phyloP scores from a whole-genome alignment of 768 basidiomycete genomes.

The Crassisporium funariophilum region DNA sequence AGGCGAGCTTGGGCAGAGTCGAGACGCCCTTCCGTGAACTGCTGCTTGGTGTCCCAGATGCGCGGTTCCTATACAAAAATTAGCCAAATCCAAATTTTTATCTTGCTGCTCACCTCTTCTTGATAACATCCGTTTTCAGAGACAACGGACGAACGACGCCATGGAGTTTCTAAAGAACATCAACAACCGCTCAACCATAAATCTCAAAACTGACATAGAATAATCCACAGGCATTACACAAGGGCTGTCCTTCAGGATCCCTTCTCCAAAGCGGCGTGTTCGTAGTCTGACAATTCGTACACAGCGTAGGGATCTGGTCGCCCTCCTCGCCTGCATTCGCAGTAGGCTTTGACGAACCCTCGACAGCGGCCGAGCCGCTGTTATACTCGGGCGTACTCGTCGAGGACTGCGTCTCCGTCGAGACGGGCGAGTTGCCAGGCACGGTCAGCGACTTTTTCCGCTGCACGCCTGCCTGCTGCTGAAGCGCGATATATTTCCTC shows the following conservation, averaged over 20 bases:
- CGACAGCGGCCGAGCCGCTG: conserved; percentile 13
- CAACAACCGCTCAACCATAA: conserved; percentile 10
- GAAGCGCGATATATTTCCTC: conserved; percentile 69
- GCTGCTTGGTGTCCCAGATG: conserved; percentile 71
- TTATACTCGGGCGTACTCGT: conserved; percentile 69
- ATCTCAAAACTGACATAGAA: conserved; percentile 71
- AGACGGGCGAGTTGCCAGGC: conserved; percentile 29
- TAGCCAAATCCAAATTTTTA: conserved; percentile 3
- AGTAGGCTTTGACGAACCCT: conserved; percentile 20
- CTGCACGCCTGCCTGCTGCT: conserved; percentile 56
- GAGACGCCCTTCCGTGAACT: conserved; percentile 65
- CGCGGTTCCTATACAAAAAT: conserved; percentile 62
- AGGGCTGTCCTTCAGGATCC: conserved; percentile 89
- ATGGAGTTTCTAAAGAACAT: conserved; percentile 77
- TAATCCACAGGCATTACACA: conserved; percentile 94
- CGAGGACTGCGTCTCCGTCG: conserved; percentile 50
- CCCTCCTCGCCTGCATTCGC: conserved; percentile 61
- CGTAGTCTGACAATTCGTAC: conserved; percentile 94
- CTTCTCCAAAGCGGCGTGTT: conserved; percentile 93
- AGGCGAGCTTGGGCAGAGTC: conserved; percentile 72
- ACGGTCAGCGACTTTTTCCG: conserved; percentile 50
- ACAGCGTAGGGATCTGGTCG: conserved; percentile 76
- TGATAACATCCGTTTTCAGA: conserved; percentile 96
- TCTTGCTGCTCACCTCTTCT: conserved; percentile 71
- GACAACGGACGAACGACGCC: conserved; percentile 93